phyloP scores from a whole-genome alignment of 208 protist genomes.

The Leishmania braziliensis region DNA sequence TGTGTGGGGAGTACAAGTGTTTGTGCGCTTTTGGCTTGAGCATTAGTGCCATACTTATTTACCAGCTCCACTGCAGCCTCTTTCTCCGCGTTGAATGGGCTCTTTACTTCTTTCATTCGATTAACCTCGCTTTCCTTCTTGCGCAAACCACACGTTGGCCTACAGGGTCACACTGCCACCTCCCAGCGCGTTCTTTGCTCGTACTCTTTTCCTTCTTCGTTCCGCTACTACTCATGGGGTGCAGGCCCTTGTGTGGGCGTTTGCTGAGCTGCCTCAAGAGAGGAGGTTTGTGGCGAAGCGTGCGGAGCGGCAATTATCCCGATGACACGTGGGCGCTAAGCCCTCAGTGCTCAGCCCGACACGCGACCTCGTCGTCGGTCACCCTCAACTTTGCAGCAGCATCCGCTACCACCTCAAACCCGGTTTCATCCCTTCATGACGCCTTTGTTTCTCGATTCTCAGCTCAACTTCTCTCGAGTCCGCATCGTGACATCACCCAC shows the following conservation, averaged over 20 bases:
- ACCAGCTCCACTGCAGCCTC: background rate
- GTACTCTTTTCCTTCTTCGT: background rate
- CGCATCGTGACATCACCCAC: constrained; percentile 69
- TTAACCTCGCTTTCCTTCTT: background rate
- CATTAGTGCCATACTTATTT: background rate
- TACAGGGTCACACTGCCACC: background rate
- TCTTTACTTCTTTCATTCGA: background rate
- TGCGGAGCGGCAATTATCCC: background rate
- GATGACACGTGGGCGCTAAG: background rate
- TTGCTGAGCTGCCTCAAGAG: background rate
- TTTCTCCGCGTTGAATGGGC: too few relatives aligned
- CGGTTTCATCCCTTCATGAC: background rate
- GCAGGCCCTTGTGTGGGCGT: background rate
- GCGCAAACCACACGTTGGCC: background rate
- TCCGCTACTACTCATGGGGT: background rate
- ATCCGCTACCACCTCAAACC: background rate
- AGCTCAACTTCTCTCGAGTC: constrained; percentile 37
- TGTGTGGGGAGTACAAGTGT: background rate
- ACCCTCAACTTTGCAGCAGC: background rate
- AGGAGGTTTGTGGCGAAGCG: background rate
- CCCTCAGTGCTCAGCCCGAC: background rate
- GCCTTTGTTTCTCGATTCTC: constrained; percentile 27
- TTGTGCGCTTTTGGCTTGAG: background rate
- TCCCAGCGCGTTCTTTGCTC: background rate
- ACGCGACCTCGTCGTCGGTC: background rate